Evolutionary conservation across 2,329 filamentous ascomycete species (phyloP), one percentile per base, ranked within the genome.

Genomic region (Aspergillus jensenii): DNA sequence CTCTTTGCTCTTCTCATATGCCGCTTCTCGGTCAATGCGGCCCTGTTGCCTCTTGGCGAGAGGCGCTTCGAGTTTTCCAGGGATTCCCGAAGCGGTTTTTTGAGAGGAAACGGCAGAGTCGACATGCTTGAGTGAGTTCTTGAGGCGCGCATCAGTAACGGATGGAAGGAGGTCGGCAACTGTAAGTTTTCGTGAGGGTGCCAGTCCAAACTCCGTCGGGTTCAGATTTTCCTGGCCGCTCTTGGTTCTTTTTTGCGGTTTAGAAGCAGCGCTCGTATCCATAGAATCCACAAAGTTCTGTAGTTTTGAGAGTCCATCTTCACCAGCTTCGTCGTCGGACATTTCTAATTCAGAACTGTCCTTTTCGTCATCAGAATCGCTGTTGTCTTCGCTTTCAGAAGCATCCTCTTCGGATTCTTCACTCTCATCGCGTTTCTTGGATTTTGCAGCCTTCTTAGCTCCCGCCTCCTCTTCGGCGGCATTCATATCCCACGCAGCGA

Each of bases 1-100:
- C 74, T 97, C 89, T 68, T 96, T 96, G 51, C 91, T 93, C 79
- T 96, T 93, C 37, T 92, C 87, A 67, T 93, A 96, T 3, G 95
- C 95, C 23, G 87, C 91, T 52, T 82, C 81, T 52, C 95, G 90
- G 68, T 96, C 89, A 15, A 97, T 77, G 50, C 87, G 87, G 70
- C 93, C 92, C 74, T 98, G 93, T 67, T 96, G 90, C 60, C 93
- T 85, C 71, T 90, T 92, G 1, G 91, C 86, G 5, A 97, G 81
- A 14, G 93, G 93, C 2, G 93, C 90, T 31, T 89, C 87, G 4
- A 98, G 82, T 74, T 91, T 96, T 54, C 87, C 84, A 25, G 82
- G 79, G 37, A 84, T 78, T 15, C 84, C 83, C 66, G 81, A 59
- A 19, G 78, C 75, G 61, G 81, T 86, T 79, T 74, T 79, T 31